phyloP scores from a whole-genome alignment of 495 filamentous ascomycete genomes.

The Platismatia glauca region DNA sequence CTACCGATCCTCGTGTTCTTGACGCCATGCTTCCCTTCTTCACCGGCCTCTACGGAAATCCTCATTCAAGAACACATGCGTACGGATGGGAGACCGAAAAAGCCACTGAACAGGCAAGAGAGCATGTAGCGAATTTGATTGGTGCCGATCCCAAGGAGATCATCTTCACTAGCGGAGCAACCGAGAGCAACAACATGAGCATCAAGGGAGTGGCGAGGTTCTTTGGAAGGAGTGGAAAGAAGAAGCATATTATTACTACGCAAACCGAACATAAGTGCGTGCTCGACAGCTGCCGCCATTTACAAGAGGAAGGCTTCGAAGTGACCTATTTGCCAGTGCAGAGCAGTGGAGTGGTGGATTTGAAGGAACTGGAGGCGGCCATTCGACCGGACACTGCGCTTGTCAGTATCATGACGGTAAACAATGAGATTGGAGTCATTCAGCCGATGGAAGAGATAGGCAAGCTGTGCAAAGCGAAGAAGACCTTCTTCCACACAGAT shows the following conservation, averaged over 20 bases:
- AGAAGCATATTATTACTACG: slow-evolving; percentile 94
- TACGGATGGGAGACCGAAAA: slow-evolving; percentile 99
- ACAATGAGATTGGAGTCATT: slow-evolving; percentile 98
- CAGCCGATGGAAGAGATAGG: slow-evolving; percentile 93
- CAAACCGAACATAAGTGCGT: slow-evolving; percentile 99
- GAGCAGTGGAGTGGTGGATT: slow-evolving; percentile 69
- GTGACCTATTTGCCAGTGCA: slow-evolving; percentile 92
- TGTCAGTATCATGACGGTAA: slow-evolving; percentile 97
- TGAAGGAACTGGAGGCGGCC: slow-evolving; percentile 80
- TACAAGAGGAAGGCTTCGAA: slow-evolving; percentile 94
- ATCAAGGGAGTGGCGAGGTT: slow-evolving; percentile 96
- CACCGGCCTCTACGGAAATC: slow-evolving; percentile 91
- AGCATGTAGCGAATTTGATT: slow-evolving; percentile 75
- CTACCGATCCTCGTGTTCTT: slow-evolving; percentile 83
- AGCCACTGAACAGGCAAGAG: slow-evolving; percentile 76
- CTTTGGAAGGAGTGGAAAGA: slow-evolving; percentile 85
- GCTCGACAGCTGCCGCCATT: slow-evolving; percentile 88
- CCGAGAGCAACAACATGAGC: slow-evolving; percentile 99
- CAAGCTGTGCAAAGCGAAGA: slow-evolving; percentile 78
- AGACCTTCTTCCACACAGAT: slow-evolving; percentile 99
- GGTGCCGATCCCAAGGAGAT: slow-evolving; percentile 96
- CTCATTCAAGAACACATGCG: slow-evolving; percentile 93
- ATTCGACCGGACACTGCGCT: slow-evolving; percentile 85
- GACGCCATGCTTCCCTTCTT: slow-evolving; percentile 95
- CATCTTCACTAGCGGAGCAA: slow-evolving; percentile 95